phyloP scores from a whole-genome alignment of 225 moss, liverwort and hornwort genomes.

The Sphagnum tenellum region DNA sequence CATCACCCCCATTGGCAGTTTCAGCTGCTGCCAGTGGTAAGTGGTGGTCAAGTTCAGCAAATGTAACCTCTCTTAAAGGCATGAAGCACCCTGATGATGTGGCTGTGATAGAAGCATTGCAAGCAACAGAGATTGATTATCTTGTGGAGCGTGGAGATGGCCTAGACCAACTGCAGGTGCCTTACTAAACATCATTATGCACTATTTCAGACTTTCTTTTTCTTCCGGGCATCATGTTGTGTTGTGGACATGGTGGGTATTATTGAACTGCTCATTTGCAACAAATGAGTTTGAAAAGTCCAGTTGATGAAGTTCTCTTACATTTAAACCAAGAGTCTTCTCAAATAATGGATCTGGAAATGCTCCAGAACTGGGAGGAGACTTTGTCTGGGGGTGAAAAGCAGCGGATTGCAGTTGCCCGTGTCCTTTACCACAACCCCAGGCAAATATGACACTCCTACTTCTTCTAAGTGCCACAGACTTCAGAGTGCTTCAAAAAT shows the following conservation, averaged over 20 bases:
- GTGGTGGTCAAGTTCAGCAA: constrained; percentile 44
- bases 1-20: constrained; percentile 36
- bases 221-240: neutral
- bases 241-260: neutral
- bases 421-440: constrained; percentile 45
- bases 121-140: constrained; percentile 48
- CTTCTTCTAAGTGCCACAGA: too few species aligned
- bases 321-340: too few species aligned
- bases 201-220: neutral
- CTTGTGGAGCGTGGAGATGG: constrained; percentile 50
- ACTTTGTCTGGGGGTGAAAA: constrained; percentile 56
- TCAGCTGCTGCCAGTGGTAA: constrained; percentile 35
- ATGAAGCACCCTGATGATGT: constrained; percentile 48
- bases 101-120: constrained; percentile 40
- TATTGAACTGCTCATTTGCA: too few species aligned
- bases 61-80: constrained; percentile 24
- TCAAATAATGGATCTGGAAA: too few species aligned
- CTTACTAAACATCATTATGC: neutral
- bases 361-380: constrained; percentile 48
- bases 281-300: too few species aligned
- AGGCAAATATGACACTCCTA: constrained; percentile 13
- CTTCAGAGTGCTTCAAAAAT: too few species aligned
- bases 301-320: too few species aligned
- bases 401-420: constrained; percentile 46
- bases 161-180: constrained; percentile 54